phyloP scores from a whole-genome alignment of 75 land plant species.

The Pinus albicaulis region DNA sequence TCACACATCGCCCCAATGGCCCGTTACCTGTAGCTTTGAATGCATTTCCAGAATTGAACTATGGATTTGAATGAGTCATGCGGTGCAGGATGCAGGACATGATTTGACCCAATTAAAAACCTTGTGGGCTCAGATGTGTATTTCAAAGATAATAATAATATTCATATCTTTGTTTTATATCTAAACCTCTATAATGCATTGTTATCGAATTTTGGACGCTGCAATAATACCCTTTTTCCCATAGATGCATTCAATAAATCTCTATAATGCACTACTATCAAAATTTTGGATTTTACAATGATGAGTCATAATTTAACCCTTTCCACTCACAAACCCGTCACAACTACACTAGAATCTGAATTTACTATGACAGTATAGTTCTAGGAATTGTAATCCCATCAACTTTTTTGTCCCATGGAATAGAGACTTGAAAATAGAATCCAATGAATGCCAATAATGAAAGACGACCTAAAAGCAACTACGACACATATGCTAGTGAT shows the following conservation, averaged over 20 bases:
- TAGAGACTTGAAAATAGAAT: conserved; percentile 89
- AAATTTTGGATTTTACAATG: background rate
- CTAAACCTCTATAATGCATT: no score
- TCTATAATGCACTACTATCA: background rate
- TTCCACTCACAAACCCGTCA: background rate
- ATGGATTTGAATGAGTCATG: no score
- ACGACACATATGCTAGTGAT: background rate
- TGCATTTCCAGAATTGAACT: no score
- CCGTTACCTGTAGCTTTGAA: no score
- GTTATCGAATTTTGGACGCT: no score
- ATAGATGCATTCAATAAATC: background rate
- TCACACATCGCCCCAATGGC: no score
- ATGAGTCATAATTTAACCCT: background rate
- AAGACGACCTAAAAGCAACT: conserved; percentile 20
- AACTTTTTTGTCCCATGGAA: conserved; percentile 97
- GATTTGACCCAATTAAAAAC: no score
- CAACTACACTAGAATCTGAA: background rate
- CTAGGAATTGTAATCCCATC: conserved; percentile 84
- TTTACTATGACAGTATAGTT: conserved; percentile 36
- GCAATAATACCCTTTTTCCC: background rate
- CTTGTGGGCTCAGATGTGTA: no score
- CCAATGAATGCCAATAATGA: conserved; percentile 93
- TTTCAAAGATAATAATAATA: no score
- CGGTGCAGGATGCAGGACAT: no score
- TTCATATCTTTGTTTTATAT: no score